phyloP scores from a whole-genome alignment of 768 basidiomycete species.

The Hysterangium stoloniferum region DNA sequence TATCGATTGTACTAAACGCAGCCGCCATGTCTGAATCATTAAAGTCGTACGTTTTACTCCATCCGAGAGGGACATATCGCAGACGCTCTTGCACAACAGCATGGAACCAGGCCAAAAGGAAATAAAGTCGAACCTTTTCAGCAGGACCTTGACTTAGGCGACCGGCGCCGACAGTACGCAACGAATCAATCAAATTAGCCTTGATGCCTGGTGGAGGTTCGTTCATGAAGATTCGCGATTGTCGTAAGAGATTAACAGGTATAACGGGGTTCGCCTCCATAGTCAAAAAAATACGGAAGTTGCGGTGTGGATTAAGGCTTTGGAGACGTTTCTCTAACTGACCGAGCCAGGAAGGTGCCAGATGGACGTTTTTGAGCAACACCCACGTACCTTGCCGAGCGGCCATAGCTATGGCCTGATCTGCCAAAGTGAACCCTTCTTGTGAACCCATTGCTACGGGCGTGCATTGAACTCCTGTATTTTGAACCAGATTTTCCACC shows the following conservation, averaged over 20 bases:
- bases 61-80: slow-evolving; percentile 91
- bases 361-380: slow-evolving; percentile 92
- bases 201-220: slow-evolving; percentile 97
- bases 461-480: slow-evolving; percentile 65
- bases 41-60: slow-evolving; percentile 97
- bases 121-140: slow-evolving; percentile 89
- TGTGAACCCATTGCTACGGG: slow-evolving; percentile 98
- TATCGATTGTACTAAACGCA: slow-evolving; percentile 86
- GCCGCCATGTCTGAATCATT: slow-evolving; percentile 97
- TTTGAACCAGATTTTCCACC: slow-evolving; percentile 80
- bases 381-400: slow-evolving; percentile 95
- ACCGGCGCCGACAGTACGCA: slow-evolving; percentile 61
- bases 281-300: slow-evolving; percentile 95
- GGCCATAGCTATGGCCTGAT: slow-evolving; percentile 90
- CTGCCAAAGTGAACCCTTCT: slow-evolving; percentile 93
- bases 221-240: slow-evolving; percentile 96
- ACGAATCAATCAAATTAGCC: slow-evolving; percentile 88
- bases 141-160: slow-evolving; percentile 80
- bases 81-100: slow-evolving; percentile 95
- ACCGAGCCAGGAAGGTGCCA: slow-evolving; percentile 92
- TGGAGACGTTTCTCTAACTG: slow-evolving; percentile 96
- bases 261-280: slow-evolving; percentile 96
- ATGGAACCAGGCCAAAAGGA: slow-evolving; percentile 98
- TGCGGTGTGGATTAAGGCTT: slow-evolving; percentile 78
- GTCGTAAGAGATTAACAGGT: slow-evolving; percentile 93